phyloP scores from a whole-genome alignment of 1,284 basidiomycete species.

The Vanrija sp. region DNA sequence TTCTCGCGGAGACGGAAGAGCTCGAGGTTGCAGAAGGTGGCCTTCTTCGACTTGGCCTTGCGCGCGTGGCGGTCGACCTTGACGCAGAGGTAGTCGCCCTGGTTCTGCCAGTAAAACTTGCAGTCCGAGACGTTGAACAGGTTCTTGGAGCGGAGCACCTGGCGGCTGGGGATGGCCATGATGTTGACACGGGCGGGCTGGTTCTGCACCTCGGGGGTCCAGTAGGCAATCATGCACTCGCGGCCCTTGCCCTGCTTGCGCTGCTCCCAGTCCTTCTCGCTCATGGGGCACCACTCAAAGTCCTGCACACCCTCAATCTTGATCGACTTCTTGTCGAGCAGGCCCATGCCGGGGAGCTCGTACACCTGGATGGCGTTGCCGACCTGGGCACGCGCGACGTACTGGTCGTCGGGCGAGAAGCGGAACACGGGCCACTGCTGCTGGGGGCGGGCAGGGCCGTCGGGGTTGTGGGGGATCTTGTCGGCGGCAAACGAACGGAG shows the following conservation, averaged over 20 bases:
- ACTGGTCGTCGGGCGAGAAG: constrained; percentile 97
- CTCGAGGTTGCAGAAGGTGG: constrained; percentile 97
- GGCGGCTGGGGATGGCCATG: constrained; percentile 81
- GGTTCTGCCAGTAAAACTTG: constrained; percentile 98
- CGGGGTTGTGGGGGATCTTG: constrained; percentile 53
- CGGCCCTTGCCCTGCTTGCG: constrained; percentile 57
- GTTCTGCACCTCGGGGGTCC: constrained; percentile 95
- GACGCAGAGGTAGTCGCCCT: constrained; percentile 97
- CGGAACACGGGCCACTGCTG: constrained; percentile 83
- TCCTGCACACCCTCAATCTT: constrained; percentile 98
- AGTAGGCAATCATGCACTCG: constrained; percentile 95
- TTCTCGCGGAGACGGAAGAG: constrained; percentile 98
- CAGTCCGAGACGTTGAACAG: constrained; percentile 98
- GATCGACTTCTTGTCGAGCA: constrained; percentile 94
- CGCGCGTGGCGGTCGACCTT: constrained; percentile 88
- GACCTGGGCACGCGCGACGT: constrained; percentile 81
- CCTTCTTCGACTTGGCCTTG: constrained; percentile 94
- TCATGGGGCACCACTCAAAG: constrained; percentile 97
- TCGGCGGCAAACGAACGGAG: constrained; percentile 83
- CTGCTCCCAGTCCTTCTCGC: constrained; percentile 79
- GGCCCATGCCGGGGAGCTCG: constrained; percentile 88
- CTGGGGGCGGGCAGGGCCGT: constrained; percentile 43
- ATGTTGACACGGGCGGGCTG: constrained; percentile 96
- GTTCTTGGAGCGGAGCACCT: constrained; percentile 89
- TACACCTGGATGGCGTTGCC: constrained; percentile 95